Base-by-base conservation (phyloP, 306 rosid genomes). In the Herpetospermum pedunculosum region DNA sequence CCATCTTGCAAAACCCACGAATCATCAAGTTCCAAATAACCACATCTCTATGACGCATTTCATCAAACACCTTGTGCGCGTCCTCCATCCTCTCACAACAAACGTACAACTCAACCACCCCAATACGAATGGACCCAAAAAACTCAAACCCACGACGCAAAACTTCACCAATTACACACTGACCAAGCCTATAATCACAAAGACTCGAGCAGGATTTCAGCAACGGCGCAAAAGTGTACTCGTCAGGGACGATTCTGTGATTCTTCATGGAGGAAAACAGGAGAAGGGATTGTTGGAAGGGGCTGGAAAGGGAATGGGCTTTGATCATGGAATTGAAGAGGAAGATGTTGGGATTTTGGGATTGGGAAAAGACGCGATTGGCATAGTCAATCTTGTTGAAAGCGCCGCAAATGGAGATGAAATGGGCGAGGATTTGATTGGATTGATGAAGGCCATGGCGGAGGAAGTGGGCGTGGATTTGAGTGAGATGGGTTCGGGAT, bases 271-370 rank as follows among this genome's bases (percentile, higher is more conserved):
- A 28, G 64, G 81, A 74, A 82, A 89, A 87, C 28, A 89, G 30
- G 63, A 52, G 73, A 70, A 91, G 77, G 37, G 92, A 75, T 23
- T 59, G 76, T 9, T 84, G 76, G 59, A 69, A 87, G 54, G 97
- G 98, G n/a, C 83, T 62, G 62, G 55, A 71, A 4, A 85, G 53
- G 0, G 98, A 90, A 64, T 81, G 84, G 55, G 85, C 96, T 70
- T 93, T 93, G 82, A 93, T 87, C 58, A 90, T 79, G 78, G 97
- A 82, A 53, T 93, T 93, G 87, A 89, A 90, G 77, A 90, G 87
- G 52, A 84, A 58, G 8, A 89, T 73, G 54, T 85, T 91, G 75
- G 97, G 96, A 78, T 82, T 77, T 2, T 53, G 85, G 76, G 81
- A 49, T 1, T 75, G 85, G 64, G 70, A 21, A 78, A 90, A 89